Conservation (phyloP, 805 yeast species). For the Hanseniaspora vineae region DNA sequence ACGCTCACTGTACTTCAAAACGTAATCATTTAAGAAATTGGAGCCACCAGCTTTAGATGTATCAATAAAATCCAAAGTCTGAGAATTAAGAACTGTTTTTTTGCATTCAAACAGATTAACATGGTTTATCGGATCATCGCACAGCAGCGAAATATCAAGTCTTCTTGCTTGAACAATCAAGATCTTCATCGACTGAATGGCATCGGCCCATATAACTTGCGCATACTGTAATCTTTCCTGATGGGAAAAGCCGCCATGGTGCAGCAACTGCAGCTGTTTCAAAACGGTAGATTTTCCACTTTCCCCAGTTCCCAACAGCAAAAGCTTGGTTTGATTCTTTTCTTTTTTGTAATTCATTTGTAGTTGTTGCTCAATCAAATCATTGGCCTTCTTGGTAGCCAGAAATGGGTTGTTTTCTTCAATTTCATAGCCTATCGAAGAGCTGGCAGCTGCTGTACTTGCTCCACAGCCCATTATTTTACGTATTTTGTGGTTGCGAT, state of each 20-base stretch:
- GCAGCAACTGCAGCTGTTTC: constrained; percentile 76
- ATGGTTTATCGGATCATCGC: constrained; percentile 37
- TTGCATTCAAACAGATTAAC: constrained; percentile 34
- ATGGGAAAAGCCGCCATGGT: constrained; percentile 71
- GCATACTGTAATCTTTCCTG: constrained; percentile 71
- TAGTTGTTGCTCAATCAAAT: constrained; percentile 51
- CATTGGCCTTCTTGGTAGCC: constrained; percentile 41
- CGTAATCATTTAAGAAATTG: constrained; percentile 49
- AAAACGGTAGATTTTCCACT: constrained; percentile 88
- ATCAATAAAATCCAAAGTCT: constrained; percentile 49
- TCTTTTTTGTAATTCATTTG: constrained; percentile 38
- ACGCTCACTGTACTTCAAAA: constrained; percentile 44
- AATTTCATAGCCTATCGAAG: constrained; percentile 11
- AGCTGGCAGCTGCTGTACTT: constrained; percentile 26
- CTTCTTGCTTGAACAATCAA: constrained; percentile 65
- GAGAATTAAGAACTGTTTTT: constrained; percentile 39
- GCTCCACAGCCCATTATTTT: constrained; percentile 60
- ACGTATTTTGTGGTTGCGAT: background rate
- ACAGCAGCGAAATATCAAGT: constrained; percentile 48
- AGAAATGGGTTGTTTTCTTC: constrained; percentile 42
- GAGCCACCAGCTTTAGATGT: constrained; percentile 56
- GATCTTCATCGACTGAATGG: constrained; percentile 70
- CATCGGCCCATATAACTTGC: constrained; percentile 87
- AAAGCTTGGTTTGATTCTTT: constrained; percentile 50
- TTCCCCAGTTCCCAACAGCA: constrained; percentile 89